Percentiles rank a stretch among this genome's conserved stretches.
Conservation (phyloP, 306 rosid species). For the Ziziphus jujuba region DNA sequence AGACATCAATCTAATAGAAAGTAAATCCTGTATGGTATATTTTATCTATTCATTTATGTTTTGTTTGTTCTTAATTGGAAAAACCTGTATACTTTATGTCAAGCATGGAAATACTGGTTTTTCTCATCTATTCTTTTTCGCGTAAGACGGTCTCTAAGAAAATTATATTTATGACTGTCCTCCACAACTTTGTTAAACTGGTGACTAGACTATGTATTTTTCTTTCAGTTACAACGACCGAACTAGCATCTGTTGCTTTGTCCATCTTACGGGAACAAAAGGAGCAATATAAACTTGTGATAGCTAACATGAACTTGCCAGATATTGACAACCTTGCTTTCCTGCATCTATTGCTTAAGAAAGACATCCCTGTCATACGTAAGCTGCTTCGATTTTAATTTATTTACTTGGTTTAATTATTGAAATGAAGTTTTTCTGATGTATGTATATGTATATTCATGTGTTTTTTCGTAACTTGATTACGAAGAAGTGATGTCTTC, state of each 20-base stretch:
- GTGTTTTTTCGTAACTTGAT: not conserved
- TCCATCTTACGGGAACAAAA: constrained; percentile 37
- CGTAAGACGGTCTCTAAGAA: not conserved
- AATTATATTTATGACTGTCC: not conserved
- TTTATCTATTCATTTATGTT: not conserved
- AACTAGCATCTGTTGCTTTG: constrained; percentile 38
- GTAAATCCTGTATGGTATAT: not conserved
- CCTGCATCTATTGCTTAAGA: constrained; percentile 16
- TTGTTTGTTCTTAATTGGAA: not conserved
- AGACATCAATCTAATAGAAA: not conserved
- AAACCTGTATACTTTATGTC: not conserved
- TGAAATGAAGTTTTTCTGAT: not conserved
- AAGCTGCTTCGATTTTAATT: constrained; percentile 20
- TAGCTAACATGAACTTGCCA: constrained; percentile 42
- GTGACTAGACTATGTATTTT: not conserved
- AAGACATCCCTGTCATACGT: constrained; percentile 45
- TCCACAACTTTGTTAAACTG: not conserved
- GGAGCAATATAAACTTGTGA: constrained; percentile 35
- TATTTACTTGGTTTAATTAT: not conserved
- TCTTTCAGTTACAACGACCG: constrained; percentile 39
- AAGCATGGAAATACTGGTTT: not conserved
- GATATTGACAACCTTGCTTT: constrained; percentile 29
- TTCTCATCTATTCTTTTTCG: not conserved
- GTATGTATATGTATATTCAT: too few species aligned
- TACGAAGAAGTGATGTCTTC: constrained; percentile 34